Evolutionary conservation across 805 yeast genomes (phyloP).

Genomic region (Ogataea pini): DNA sequence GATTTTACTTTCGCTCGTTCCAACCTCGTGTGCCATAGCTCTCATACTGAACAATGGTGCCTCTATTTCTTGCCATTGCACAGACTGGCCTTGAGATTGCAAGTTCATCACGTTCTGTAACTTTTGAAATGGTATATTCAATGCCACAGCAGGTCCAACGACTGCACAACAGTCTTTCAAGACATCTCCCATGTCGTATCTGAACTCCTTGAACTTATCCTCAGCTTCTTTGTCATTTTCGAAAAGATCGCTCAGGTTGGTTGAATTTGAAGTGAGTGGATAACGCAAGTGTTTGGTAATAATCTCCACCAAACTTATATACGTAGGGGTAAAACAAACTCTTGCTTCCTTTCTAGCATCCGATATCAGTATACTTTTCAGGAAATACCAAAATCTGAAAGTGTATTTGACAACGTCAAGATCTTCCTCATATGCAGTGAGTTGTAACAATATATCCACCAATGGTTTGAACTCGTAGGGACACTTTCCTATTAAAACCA

Average conservation of each 20-base stretch:
- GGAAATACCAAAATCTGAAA: constrained; percentile 86
- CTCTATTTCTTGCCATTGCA: constrained; percentile 85
- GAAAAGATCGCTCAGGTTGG: constrained; percentile 50
- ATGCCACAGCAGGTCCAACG: constrained; percentile 71
- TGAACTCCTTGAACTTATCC: constrained; percentile 89
- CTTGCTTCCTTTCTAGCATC: constrained; percentile 58
- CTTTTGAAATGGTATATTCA: constrained; percentile 66
- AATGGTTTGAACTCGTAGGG: constrained; percentile 72
- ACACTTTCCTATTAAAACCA: constrained; percentile 71
- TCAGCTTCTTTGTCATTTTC: constrained; percentile 74
- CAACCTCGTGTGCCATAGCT: constrained; percentile 92
- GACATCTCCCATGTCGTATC: constrained; percentile 98
- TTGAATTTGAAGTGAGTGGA: constrained; percentile 49
- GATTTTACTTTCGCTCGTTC: constrained; percentile 58
- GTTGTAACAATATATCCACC: constrained; percentile 68
- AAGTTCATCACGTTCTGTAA: constrained; percentile 45
- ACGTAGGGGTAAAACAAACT: constrained; percentile 52
- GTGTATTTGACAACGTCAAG: constrained; percentile 88
- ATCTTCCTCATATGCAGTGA: constrained; percentile 76
- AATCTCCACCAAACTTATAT: constrained; percentile 55
- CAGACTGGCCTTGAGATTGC: constrained; percentile 36
- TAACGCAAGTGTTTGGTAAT: constrained; percentile 73
- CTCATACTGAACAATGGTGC: constrained; percentile 88
- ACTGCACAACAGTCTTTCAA: constrained; percentile 93
- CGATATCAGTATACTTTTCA: constrained; percentile 69